phyloP scores from a whole-genome alignment of 805 yeast species.

The Kuraishia piskuri region DNA sequence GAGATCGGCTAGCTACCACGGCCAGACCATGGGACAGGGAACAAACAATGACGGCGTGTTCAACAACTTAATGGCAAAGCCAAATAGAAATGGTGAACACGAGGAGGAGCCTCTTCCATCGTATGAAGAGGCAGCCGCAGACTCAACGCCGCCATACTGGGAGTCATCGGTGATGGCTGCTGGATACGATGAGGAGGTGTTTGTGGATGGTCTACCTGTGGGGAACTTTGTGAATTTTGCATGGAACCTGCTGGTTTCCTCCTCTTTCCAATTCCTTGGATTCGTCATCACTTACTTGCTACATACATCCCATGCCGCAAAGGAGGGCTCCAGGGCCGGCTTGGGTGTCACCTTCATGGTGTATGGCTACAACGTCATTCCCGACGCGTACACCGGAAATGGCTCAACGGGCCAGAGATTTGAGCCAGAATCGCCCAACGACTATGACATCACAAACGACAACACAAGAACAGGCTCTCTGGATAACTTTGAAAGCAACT shows the following conservation, averaged over 20 bases:
- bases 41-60: conserved; percentile 78
- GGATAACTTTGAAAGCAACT: conserved; percentile 17
- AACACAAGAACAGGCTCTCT: conserved; percentile 15
- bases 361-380: conserved; percentile 53
- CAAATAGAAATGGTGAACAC: conserved; percentile 36
- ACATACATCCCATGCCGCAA: conserved; percentile 96
- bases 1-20: conserved; percentile 1
- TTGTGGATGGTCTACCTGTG: conserved; percentile 92
- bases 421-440: conserved; percentile 51
- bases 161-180: conserved; percentile 80
- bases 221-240: conserved; percentile 82
- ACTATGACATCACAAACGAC: conserved; percentile 33
- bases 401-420: conserved; percentile 25
- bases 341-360: conserved; percentile 76
- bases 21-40: conserved; percentile 16
- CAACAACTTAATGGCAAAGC: conserved; percentile 85
- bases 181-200: conserved; percentile 79
- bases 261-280: conserved; percentile 92
- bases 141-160: conserved; percentile 95
- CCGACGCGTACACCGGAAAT: conserved; percentile 24
- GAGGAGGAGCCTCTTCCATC: conserved; percentile 67
- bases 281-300: conserved; percentile 82
- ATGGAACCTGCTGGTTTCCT: conserved; percentile 84
- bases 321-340: conserved; percentile 90
- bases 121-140: conserved; percentile 92